Evolutionary conservation across 192 early-diverging fungal genomes (phyloP), one percentile per base, ranked within the genome.

Genomic region (Linnemannia elongata): DNA sequence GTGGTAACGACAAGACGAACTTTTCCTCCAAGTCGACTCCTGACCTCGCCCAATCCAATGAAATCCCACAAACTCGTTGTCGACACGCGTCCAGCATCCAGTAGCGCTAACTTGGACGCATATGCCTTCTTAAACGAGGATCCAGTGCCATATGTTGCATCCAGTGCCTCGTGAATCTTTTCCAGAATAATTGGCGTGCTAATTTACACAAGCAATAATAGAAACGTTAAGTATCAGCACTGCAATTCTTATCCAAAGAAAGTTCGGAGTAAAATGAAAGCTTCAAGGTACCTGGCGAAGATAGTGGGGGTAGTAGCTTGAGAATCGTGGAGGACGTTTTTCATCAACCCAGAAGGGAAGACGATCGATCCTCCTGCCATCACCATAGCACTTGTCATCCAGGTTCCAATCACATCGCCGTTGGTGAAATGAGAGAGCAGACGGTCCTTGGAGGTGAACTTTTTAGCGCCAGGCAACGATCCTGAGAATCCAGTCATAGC

Each of bases 401-500:
- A 81, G 18, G 81, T 73, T 6, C 76, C 70, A 60, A 87, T 74
- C 22, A 87, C 79, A 78, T 87, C 85, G 15, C 85, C 85, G 30
- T 87, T 81, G 36, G 85, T 78, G 63, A 87, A 81, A 36, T 87
- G 85, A 8, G 75, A 81, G n/a, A 81, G 63, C 24, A 87, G 73
- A 45, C 85, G 79, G 57, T 87, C 85, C 30, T 76, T 80, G 66
- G 49, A 63, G 6, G 79, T 81, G 13, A 87, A 78, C 42, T 71
- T 73, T 36, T 81, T 81, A 8, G 68, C 41, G 2, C 47, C 79
- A 2, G 85, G 79, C 52, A 87, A 44, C 22, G 75, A 68, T 20
- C 44, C 36, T 24, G 55, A 74, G 76, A 87, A 87, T 17, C 70
- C 85, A 36, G 85, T 70, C 72, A 75, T 87, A 45, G 94, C 93